Evolutionary conservation across 345 rosid species (phyloP), one percentile per base, ranked within the genome.

Genomic region (Kernera saxatilis): DNA sequence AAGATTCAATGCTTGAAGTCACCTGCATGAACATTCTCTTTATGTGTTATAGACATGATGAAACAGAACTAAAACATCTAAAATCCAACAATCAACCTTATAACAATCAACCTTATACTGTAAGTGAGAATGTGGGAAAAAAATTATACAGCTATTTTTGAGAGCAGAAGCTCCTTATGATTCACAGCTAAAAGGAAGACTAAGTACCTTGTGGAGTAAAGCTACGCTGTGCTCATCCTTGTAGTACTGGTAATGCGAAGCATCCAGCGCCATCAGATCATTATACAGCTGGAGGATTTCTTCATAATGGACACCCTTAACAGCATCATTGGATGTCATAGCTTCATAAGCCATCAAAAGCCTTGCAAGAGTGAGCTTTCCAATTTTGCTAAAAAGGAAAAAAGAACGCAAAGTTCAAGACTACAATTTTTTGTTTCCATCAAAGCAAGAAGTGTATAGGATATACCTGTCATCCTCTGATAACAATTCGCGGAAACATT

Each of bases 281-380:
- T 49, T 73, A 79, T 81, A 89, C 39, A 91, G 82, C 59, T 73
- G 76, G 50, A 91, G 88, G 72, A 89, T 84, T 82, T 88, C 89
- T 65, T 84, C 80, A 64, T 75, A 85, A 52, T 89, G 85, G 54
- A 26, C 62, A 67, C 62, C 63, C 62, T 77, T 77, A n/a, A 56
- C 70, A 32, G 78, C 43, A 67, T 29, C 53, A 44, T 79, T 64
- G 55, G 66, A 64, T 41, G 39, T 18, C 78, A 82, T 75, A 52
- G 68, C 80, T 78, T 91, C 85, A 69, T 64, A 77, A 58, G 97
- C 95, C 78, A 78, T 85, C 87, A 89, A 74, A 80, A 91, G 81
- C 81, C 90, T 89, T 18, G 95, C 98, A 72, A 91, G 87, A 8
- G 90, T 86, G 77, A 93, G 91, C 84, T 93, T 93, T 64, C 96